phyloP scores from a whole-genome alignment of 176 grass and related monocot species.

The Carex kokanica region DNA sequence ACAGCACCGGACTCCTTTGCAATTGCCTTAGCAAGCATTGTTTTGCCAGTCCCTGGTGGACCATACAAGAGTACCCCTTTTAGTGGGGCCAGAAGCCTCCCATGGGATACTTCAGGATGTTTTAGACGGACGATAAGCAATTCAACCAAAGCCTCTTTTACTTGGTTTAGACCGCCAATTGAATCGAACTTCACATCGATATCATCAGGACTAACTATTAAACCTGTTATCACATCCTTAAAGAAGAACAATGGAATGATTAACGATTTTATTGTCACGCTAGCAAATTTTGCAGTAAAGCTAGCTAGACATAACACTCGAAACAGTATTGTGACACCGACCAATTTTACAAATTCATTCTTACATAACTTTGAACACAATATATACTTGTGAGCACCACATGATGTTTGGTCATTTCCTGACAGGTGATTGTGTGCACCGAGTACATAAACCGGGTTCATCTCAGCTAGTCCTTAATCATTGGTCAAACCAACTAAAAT shows the following conservation, averaged over 20 bases:
- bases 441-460: too few species aligned
- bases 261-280: too few species aligned
- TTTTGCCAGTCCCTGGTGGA: conserved; percentile 88
- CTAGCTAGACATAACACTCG: too few species aligned
- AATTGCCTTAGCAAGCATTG: conserved; percentile 96
- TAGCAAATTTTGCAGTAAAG: too few species aligned
- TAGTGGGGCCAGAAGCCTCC: conserved; percentile 79
- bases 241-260: background rate
- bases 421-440: too few species aligned
- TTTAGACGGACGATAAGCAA: conserved; percentile 83
- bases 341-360: too few species aligned
- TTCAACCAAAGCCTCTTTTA: conserved; percentile 81
- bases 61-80: conserved; percentile 88
- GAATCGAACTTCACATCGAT: conserved; percentile 88
- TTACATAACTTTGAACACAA: too few species aligned
- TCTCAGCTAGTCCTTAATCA: too few species aligned
- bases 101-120: conserved; percentile 68
- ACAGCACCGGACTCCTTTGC: conserved; percentile 85
- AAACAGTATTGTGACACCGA: too few species aligned
- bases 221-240: conserved; percentile 80
- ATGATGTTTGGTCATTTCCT: too few species aligned
- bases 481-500: too few species aligned
- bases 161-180: conserved; percentile 72
- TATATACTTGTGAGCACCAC: too few species aligned
- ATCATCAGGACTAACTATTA: conserved; percentile 88